phyloP scores from a whole-genome alignment of 2,329 filamentous ascomycete species.

The Sordariomycetes sp. region DNA sequence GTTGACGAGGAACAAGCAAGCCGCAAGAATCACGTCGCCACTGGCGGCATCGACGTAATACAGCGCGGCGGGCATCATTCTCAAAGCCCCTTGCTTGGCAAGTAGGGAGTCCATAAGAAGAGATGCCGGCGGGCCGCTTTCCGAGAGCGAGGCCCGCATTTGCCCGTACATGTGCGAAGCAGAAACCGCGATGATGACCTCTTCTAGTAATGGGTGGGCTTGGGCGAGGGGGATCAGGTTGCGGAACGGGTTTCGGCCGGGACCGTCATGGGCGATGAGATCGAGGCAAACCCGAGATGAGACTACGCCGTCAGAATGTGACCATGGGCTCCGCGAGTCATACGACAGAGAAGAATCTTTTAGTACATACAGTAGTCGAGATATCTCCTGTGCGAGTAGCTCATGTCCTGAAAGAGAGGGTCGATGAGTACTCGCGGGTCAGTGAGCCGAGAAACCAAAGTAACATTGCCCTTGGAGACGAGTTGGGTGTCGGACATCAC shows the following conservation, averaged over 20 bases:
- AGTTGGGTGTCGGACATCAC: not conserved
- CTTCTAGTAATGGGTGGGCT: constrained; percentile 25
- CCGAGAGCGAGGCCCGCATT: constrained; percentile 15
- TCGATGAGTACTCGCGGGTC: constrained; percentile 18
- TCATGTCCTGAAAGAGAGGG: constrained; percentile 37
- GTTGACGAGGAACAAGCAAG: constrained; percentile 36
- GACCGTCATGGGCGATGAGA: constrained; percentile 31
- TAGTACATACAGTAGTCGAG: constrained; percentile 23
- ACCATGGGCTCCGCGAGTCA: not conserved
- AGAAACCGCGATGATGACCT: constrained; percentile 33
- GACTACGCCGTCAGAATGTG: constrained; percentile 20
- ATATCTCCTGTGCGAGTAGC: constrained; percentile 28
- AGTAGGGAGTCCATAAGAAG: constrained; percentile 28
- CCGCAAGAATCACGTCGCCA: constrained; percentile 27
- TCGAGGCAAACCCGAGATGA: constrained; percentile 36
- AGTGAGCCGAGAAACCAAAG: not conserved
- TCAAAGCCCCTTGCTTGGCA: constrained; percentile 29
- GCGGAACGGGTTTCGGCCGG: constrained; percentile 31
- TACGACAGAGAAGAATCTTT: constrained; percentile 4
- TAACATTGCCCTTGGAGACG: not conserved
- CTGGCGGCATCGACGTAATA: constrained; percentile 20
- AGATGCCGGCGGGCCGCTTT: constrained; percentile 11
- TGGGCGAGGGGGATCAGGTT: constrained; percentile 26
- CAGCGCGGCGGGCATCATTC: constrained; percentile 25
- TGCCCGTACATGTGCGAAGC: constrained; percentile 33